These are phyloP conservation scores for Tuber umbilicatum DNA, from an alignment of 495 filamentous ascomycete species.

Conservation along the genomic window DNA sequence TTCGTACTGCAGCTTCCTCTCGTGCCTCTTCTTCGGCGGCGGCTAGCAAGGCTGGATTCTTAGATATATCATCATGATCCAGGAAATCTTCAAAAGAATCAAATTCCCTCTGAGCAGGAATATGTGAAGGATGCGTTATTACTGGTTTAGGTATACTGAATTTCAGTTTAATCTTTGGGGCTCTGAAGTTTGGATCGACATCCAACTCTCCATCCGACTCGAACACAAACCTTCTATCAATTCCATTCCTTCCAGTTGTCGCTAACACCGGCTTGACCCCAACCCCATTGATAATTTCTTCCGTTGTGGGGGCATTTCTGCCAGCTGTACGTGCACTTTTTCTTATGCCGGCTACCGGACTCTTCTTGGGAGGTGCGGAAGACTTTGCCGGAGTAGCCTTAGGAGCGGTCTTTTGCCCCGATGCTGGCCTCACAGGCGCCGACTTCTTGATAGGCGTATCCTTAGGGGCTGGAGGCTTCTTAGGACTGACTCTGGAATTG, in stretches of 20 bases:
- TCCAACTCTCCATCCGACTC: conserved; percentile 41
- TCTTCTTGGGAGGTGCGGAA: conserved; percentile 29
- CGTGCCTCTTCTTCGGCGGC: conserved; percentile 53
- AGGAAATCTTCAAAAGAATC: conserved; percentile 53
- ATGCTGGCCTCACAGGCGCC: conserved; percentile 16
- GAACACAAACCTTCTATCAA: conserved; percentile 24
- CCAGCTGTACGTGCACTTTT: conserved; percentile 39
- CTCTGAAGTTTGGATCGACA: conserved; percentile 27
- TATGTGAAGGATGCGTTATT: conserved; percentile 52
- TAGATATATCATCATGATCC: conserved; percentile 45
- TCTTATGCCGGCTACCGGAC: conserved; percentile 33
- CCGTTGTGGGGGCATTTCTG: conserved; percentile 13
- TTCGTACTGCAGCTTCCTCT: conserved; percentile 50
- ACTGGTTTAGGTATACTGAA: conserved; percentile 39
- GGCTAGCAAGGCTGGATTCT: conserved; percentile 50
- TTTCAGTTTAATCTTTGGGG: conserved; percentile 39
- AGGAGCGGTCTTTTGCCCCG: conserved; percentile 19
- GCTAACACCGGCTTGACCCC: conserved; percentile 8
- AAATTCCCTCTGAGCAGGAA: conserved; percentile 46
- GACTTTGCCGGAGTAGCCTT: conserved; percentile 30
- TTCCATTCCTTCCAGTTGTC: conserved; percentile 11
- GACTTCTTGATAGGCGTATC: conserved; percentile 39
- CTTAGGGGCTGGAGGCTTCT: conserved; percentile 36
- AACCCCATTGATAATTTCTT: conserved; percentile 10
- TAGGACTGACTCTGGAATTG: conserved; percentile 41